Conservation (phyloP, 352 stramenopile species). For the Pythium dissimile region DNA sequence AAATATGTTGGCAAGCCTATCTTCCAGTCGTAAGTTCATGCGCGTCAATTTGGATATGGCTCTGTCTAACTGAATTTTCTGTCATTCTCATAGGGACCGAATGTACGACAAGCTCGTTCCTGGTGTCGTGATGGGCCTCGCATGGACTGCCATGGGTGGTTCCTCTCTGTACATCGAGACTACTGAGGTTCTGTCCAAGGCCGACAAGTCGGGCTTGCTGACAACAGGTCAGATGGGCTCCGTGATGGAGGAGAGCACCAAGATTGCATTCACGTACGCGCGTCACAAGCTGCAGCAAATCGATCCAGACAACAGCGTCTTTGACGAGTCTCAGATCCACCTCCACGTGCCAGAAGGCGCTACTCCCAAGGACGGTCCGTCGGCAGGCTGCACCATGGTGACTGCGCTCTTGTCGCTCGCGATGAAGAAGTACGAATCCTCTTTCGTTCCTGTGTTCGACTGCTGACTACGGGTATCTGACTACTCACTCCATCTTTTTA, state of each 20-base stretch:
- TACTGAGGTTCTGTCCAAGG: conserved; percentile 67
- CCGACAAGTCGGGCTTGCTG: conserved; percentile 55
- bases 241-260: conserved; percentile 98
- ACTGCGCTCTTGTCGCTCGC: conserved; percentile 96
- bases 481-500: no score
- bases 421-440: conserved; percentile 80
- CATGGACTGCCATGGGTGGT: conserved; percentile 98
- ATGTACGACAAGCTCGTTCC: conserved; percentile 95
- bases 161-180: conserved; percentile 99
- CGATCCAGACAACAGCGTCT: conserved; percentile 88
- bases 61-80: neutral
- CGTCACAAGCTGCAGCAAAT: conserved; percentile 72
- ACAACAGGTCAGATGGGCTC: conserved; percentile 96
- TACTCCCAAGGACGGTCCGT: conserved; percentile 98
- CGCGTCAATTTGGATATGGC: neutral
- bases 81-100: conserved; percentile 75
- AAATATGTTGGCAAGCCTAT: conserved; percentile 98
- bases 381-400: conserved; percentile 97
- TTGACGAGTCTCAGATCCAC: conserved; percentile 95
- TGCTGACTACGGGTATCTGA: no score
- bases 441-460: neutral
- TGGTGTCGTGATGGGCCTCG: conserved; percentile 98
- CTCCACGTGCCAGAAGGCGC: conserved; percentile 98
- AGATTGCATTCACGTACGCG: conserved; percentile 96
- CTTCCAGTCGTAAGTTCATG: conserved; percentile 88